phyloP scores from a whole-genome alignment of 192 early-diverging fungal genomes.

The Coemansia sp. region DNA sequence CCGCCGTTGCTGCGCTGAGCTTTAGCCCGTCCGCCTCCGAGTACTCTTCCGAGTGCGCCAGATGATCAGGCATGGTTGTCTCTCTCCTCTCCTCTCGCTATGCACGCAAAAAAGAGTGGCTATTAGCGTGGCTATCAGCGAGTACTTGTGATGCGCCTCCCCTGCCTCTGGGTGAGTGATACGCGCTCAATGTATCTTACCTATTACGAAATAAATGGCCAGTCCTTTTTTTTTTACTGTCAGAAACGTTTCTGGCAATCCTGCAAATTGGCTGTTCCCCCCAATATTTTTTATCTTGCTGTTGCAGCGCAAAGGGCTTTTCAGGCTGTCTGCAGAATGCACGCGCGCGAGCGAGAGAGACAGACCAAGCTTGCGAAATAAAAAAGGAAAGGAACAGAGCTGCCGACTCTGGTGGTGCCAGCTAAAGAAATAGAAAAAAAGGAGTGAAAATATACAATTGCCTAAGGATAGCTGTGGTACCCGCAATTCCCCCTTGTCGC shows the following conservation, averaged over 20 bases:
- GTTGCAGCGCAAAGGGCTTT: too few relatives aligned
- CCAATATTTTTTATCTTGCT: not conserved
- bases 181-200: not conserved
- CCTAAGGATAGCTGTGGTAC: not conserved
- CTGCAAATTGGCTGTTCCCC: conserved; percentile 4
- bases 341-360: not conserved
- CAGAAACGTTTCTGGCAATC: not conserved
- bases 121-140: not conserved
- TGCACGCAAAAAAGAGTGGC: not conserved
- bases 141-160: too few relatives aligned
- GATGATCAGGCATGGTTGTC: not conserved
- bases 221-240: not conserved
- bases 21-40: conserved; percentile 1
- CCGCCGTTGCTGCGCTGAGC: conserved; percentile 5
- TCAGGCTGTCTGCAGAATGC: not conserved
- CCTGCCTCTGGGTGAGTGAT: too few relatives aligned
- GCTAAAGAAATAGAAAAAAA: not conserved
- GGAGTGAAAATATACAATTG: not conserved
- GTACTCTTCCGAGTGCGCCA: conserved; percentile 1
- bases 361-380: not conserved
- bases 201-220: not conserved
- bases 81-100: not conserved
- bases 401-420: not conserved
- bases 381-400: not conserved
- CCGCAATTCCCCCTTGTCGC: not conserved